Conservation (phyloP, 352 stramenopile species). For the Phytophthora fragariaefolia region DNA sequence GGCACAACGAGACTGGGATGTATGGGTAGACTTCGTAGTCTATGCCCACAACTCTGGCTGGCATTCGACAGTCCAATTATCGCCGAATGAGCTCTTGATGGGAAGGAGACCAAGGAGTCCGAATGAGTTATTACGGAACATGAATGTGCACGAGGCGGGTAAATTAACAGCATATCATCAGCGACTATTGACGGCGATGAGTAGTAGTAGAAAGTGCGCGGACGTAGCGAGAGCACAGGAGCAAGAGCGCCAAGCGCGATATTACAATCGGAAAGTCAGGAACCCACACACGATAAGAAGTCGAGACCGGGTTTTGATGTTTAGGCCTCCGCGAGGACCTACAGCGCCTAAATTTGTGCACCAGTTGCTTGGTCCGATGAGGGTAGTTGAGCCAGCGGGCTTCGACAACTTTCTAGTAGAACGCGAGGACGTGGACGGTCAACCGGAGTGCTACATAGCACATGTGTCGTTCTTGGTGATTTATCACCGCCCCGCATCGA, state of each 20-base stretch:
- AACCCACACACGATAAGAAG: no score
- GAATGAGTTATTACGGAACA: background rate
- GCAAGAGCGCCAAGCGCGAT: no score
- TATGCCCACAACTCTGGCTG: background rate
- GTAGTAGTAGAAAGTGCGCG: background rate
- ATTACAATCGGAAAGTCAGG: no score
- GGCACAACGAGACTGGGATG: background rate
- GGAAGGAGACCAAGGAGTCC: background rate
- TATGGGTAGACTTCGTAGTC: background rate
- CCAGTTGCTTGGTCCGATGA: background rate
- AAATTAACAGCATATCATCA: background rate
- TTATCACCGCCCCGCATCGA: background rate
- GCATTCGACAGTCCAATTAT: background rate
- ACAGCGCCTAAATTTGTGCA: conserved; percentile 10
- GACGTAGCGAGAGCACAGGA: background rate
- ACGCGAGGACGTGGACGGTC: background rate
- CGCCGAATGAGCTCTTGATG: conserved; percentile 4
- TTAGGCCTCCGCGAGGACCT: background rate
- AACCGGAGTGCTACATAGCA: background rate
- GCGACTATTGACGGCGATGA: background rate
- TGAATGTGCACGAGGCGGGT: background rate
- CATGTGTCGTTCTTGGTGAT: background rate
- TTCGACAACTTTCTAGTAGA: background rate
- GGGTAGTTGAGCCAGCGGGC: background rate
- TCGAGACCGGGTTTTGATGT: conserved; percentile 1